Evolutionary conservation across 257 asterid genomes (phyloP).

Genomic region (Jacaranda mimosifolia): DNA sequence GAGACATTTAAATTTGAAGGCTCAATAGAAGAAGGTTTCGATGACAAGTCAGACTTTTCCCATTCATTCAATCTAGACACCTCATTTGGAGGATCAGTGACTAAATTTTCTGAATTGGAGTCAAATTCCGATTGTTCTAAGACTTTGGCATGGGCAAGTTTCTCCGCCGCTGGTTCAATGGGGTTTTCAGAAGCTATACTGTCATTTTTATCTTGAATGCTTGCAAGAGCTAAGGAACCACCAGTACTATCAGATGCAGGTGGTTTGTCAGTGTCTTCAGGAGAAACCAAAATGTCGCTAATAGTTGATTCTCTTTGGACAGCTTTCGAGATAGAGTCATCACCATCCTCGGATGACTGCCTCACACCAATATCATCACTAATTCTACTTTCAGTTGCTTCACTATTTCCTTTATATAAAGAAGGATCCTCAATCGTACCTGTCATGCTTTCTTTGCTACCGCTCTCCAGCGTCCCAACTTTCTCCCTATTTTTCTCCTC

Average conservation of each 20-base stretch:
- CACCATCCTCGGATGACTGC: slow-evolving; percentile 51
- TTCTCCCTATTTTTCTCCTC: slow-evolving; percentile 50
- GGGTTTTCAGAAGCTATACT: slow-evolving; percentile 46
- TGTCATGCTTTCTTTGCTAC: slow-evolving; percentile 52
- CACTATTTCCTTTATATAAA: slow-evolving; percentile 47
- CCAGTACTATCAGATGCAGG: slow-evolving; percentile 47
- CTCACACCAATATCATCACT: slow-evolving; percentile 49
- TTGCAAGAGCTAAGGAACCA: slow-evolving; percentile 46
- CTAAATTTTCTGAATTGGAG: slow-evolving; percentile 44
- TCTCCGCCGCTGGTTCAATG: slow-evolving; percentile 50
- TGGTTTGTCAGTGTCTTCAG: slow-evolving; percentile 51
- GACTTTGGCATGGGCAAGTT: slow-evolving; percentile 41
- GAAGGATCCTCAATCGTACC: slow-evolving; percentile 50
- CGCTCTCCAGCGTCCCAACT: slow-evolving; percentile 50
- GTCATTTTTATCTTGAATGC: slow-evolving; percentile 49
- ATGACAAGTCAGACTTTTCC: slow-evolving; percentile 39
- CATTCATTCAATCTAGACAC: slow-evolving; percentile 46
- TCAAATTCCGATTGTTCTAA: slow-evolving; percentile 47
- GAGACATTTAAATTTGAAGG: slow-evolving; percentile 35
- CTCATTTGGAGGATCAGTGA: slow-evolving; percentile 43
- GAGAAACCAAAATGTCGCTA: slow-evolving; percentile 50
- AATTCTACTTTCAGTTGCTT: slow-evolving; percentile 51
- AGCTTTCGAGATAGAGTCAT: slow-evolving; percentile 43
- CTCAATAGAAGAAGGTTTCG: slow-evolving; percentile 55
- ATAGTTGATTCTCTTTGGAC: slow-evolving; percentile 47